Evolutionary conservation across 2,329 filamentous ascomycete species (phyloP).

Genomic region (Aureobasidium subglaciale): DNA sequence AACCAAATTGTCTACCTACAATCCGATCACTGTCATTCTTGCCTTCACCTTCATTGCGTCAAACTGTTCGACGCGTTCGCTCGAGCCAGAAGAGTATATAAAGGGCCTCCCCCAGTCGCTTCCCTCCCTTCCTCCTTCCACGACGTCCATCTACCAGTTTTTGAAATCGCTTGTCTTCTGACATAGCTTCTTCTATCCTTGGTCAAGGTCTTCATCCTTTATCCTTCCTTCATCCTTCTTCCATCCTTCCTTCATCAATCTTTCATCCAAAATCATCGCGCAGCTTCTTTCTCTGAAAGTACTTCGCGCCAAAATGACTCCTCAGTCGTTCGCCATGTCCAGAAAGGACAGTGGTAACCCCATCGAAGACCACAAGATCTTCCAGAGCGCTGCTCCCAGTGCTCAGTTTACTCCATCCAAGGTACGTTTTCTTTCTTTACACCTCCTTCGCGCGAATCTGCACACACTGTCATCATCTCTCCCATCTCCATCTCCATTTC

Average conservation of each 20-base stretch:
- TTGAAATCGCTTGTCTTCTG: background rate
- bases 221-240: background rate
- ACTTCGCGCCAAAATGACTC: background rate
- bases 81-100: background rate
- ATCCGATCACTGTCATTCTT: background rate
- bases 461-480: background rate
- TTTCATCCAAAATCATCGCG: background rate
- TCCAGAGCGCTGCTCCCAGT: background rate
- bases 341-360: background rate
- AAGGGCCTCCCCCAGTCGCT: background rate
- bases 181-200: background rate
- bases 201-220: background rate
- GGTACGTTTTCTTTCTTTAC: conserved; percentile 1
- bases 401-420: background rate
- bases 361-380: background rate
- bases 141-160: background rate
- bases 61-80: background rate
- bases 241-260: background rate
- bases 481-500: background rate
- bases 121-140: background rate
- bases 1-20: too few relatives aligned
- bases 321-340: background rate
- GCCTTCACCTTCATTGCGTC: background rate
- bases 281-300: too few relatives aligned
- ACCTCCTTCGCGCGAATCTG: background rate